Evolutionary conservation across 2,329 filamentous ascomycete genomes (phyloP), one percentile per base, ranked within the genome.

Genomic region (Cladosporium phlei): DNA sequence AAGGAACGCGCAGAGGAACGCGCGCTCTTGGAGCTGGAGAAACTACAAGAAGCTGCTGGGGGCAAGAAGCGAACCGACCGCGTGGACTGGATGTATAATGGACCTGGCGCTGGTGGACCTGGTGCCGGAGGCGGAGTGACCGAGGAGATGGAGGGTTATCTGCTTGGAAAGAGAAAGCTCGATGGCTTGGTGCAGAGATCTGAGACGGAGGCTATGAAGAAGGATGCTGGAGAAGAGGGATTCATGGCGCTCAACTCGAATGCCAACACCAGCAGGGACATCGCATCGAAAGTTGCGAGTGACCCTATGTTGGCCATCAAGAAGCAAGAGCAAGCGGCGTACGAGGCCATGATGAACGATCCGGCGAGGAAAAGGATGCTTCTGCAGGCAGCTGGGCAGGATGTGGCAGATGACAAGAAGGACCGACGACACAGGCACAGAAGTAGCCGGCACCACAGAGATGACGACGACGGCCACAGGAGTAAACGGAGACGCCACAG

Each of bases 61-160:
- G 89, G 90, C 47, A 81, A 79, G 59, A 90, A 88, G 62, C 78
- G 85, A 44, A 71, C 85, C 22, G 84, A 91, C 58, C 82, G 89
- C 27, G 91, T 98, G 20, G 93, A 97, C 60, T 98, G 93, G 88
- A 96, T 98, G 88, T 98, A 98, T 69, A 82, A 85, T 58, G 91
- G 91, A 1, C 89, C 93, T 6, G 85, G 84, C 39, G 77, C 75
- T 47, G 87, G 88, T 27, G 83, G 86, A 60, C 73, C 75, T n/a
- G 85, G 85, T 22, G 87, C 80, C 29, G 80, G 78, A 19, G 69
- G 66, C 17, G 69, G 66, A 16, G 68, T 71, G 4, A 81, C 70
- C 0, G 91, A 96, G 66, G 93, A 97, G 69, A 89, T 88, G 70
- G 93, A 98, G 63, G 88, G 86, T 3, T 98, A 95, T 64, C 70